Evolutionary conservation across 1,139 yeast genomes (phyloP).

Genomic region (Yamadazyma atlantica): DNA sequence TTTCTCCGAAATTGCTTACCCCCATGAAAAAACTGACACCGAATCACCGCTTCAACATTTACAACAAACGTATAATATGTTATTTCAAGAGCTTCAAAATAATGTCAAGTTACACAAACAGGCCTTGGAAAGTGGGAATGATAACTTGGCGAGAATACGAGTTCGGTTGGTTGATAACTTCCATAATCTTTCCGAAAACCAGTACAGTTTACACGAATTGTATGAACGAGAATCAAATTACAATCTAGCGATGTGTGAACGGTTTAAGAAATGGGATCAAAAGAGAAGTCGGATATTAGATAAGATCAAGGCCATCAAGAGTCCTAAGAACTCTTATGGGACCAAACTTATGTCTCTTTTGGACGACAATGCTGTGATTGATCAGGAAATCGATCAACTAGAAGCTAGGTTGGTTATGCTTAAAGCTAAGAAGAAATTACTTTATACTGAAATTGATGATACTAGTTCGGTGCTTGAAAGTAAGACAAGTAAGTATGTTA

Average conservation of each 20-base stretch:
- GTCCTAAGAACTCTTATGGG: constrained; percentile 46
- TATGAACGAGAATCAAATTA: constrained; percentile 40
- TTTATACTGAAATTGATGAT: constrained; percentile 45
- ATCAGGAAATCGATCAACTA: constrained; percentile 40
- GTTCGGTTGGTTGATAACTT: constrained; percentile 25
- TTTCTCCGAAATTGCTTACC: background rate
- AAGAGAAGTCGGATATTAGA: constrained; percentile 33
- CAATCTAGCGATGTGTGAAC: constrained; percentile 26
- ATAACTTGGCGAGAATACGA: constrained; percentile 29
- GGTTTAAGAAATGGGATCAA: constrained; percentile 48
- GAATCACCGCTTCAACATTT: constrained; percentile 31
- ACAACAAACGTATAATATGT: constrained; percentile 18
- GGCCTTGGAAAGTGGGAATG: constrained; percentile 31
- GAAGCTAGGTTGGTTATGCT: constrained; percentile 39
- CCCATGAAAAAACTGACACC: background rate
- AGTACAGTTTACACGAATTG: constrained; percentile 50
- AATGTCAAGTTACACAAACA: constrained; percentile 24
- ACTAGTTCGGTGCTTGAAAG: constrained; percentile 59
- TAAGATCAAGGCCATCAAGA: constrained; percentile 41
- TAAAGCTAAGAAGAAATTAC: constrained; percentile 34
- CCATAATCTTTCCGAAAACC: constrained; percentile 39
- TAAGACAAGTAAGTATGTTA: constrained; percentile 44
- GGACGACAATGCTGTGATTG: constrained; percentile 33
- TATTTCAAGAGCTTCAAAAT: constrained; percentile 23
- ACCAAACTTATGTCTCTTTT: constrained; percentile 38